phyloP scores from a whole-genome alignment of 495 filamentous ascomycete species.

The Penicillium pulvis region DNA sequence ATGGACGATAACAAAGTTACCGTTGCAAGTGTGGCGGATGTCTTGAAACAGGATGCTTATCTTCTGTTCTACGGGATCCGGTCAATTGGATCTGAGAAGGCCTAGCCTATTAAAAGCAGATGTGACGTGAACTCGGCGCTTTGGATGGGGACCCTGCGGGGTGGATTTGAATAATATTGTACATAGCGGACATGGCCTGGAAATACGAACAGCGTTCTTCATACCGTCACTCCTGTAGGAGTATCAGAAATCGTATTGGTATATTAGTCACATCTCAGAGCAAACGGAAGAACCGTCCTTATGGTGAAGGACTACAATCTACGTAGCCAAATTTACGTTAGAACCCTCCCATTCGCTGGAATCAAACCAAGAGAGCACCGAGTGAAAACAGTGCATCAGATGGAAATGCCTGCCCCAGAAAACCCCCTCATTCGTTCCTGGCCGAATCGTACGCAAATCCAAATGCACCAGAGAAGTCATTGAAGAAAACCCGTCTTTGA shows the following conservation, averaged over 20 bases:
- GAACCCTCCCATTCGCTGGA: neutral
- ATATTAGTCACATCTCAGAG: too few species aligned
- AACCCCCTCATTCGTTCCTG: neutral
- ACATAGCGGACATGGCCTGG: neutral
- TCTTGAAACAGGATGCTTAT: slow-evolving; percentile 80
- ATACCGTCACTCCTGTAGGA: neutral
- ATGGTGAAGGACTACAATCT: neutral
- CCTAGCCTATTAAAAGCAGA: neutral
- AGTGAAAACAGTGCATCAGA: neutral
- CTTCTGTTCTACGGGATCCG: slow-evolving; percentile 83
- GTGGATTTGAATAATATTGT: neutral
- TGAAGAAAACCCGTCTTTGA: slow-evolving; percentile 41
- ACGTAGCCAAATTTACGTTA: neutral
- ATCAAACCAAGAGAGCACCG: neutral
- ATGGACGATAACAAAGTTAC: slow-evolving; percentile 94
- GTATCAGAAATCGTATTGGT: too few species aligned
- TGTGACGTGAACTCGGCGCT: neutral
- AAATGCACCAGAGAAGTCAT: slow-evolving; percentile 8
- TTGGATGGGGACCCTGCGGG: neutral
- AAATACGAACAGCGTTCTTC: neutral
- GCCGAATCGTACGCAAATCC: neutral
- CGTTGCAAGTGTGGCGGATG: slow-evolving; percentile 72
- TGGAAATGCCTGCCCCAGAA: neutral
- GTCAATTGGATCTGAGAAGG: slow-evolving; percentile 42
- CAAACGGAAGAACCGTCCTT: too few species aligned